These are phyloP conservation scores for Orbilia brochopaga DNA, from an alignment of 2,329 filamentous ascomycete genomes.

Conservation along the genomic window DNA sequence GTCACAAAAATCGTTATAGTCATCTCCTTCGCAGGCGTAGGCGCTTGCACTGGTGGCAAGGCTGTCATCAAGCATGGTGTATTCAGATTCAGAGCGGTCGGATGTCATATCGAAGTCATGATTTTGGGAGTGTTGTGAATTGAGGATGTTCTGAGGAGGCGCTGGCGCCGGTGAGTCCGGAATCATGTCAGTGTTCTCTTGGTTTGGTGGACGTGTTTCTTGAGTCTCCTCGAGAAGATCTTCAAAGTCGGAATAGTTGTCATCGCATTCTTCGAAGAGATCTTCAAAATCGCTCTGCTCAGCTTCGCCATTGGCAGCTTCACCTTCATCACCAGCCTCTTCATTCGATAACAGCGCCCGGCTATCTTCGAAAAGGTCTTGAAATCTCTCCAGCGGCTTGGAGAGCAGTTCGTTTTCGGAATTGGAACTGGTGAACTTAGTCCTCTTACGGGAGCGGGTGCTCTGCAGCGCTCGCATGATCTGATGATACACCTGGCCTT, in stretches of 20 bases:
- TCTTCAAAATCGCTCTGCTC: constrained; percentile 45
- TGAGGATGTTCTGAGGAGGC: not conserved
- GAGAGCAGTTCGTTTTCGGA: constrained; percentile 32
- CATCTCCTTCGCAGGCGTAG: not conserved
- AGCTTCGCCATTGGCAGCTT: not conserved
- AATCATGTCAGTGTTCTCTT: constrained; percentile 10
- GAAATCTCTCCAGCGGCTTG: constrained; percentile 36
- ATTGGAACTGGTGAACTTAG: constrained; percentile 14
- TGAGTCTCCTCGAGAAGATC: constrained; percentile 31
- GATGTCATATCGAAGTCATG: constrained; percentile 25
- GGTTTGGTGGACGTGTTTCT: not conserved
- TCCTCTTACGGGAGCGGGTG: constrained; percentile 18
- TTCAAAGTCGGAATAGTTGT: constrained; percentile 49
- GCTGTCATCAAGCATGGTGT: constrained; percentile 23
- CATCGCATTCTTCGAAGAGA: constrained; percentile 21
- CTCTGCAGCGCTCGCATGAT: constrained; percentile 32
- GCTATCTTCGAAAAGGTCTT: constrained; percentile 37
- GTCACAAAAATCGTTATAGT: constrained; percentile 24
- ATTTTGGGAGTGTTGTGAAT: not conserved
- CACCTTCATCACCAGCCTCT: not conserved
- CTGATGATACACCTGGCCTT: constrained; percentile 35
- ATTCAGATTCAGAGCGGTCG: constrained; percentile 16
- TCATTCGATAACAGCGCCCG: constrained; percentile 24
- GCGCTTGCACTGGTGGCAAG: not conserved
- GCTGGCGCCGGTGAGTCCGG: constrained; percentile 15